Base-by-base conservation (phyloP, 805 yeast species). In the Saturnispora sekii region DNA sequence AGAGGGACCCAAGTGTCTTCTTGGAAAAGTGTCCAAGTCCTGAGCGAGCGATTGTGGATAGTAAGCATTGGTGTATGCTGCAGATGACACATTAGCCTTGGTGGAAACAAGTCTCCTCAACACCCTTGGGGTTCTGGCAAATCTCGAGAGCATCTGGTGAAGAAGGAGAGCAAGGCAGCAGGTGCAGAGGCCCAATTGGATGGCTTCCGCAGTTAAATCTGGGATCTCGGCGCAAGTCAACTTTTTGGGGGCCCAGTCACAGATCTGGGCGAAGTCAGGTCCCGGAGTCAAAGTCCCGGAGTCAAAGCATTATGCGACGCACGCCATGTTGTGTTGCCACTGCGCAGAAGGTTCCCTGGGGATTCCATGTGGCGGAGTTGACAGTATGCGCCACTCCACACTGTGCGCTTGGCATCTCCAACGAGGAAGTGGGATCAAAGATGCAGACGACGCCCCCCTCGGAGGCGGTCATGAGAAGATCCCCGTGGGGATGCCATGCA, bases 1-100 rank as follows among this genome's bases (percentile, higher is more conserved):
- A 11, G 74, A 69, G 18, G 94, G 87, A 10, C 98, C 98, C 47
- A 90, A 69, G 64, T 93, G 98, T 56, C 97, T 84, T 58, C 94
- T 77, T 41, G 84, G 76, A 63, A 90, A 93, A 2, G 93, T 81
- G 60, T 93, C 98, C 46, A 85, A 69, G 41, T 48, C 54, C 15
- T 53, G 41, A 36, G 53, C 46, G 7, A 47, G 40, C 16, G 51
- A 38, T 18, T 67, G 58, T 8, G 79, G 73, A 47, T 68, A 64
- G 53, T 72, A 77, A 7, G 80, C 64, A 30, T 62, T 52, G 2
- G 59, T 58, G 55, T 77, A 81, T 51, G 71, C 66, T 2, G 63
- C 62, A n/a, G 81, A 72, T 12, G 82, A 74, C 10, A 82, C 70
- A 52, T 77, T 72, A 18, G 81, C 77, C 37, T 62, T 64, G 3